These are phyloP conservation scores for Omphalotus guepiniiformis DNA, from an alignment of 768 basidiomycete genomes.

Conservation along the genomic window DNA sequence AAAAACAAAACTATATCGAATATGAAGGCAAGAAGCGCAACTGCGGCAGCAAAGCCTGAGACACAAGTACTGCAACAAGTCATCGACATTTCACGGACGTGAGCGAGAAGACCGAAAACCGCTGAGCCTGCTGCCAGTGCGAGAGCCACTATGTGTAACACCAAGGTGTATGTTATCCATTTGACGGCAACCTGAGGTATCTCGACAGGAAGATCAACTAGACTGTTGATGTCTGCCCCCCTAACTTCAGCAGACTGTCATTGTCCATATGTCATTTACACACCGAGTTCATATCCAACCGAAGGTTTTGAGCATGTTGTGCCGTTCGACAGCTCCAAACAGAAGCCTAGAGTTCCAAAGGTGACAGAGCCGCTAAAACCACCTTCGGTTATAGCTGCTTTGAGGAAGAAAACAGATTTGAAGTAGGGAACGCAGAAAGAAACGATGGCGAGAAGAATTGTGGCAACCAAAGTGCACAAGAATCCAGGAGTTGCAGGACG, in stretches of 20 bases:
- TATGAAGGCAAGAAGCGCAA: conserved; percentile 84
- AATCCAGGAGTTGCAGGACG: conserved; percentile 91
- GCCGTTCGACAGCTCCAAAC: conserved; percentile 49
- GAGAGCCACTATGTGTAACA: conserved; percentile 89
- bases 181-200: conserved; percentile 85
- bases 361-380: conserved; percentile 59
- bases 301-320: conserved; percentile 75
- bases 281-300: conserved; percentile 87
- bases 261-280: no score
- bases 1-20: conserved; percentile 93
- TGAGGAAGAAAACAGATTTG: conserved; percentile 87
- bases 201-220: conserved; percentile 60
- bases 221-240: conserved; percentile 67
- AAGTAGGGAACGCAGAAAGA: conserved; percentile 88
- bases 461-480: conserved; percentile 73
- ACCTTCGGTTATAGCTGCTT: conserved; percentile 52
- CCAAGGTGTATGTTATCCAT: conserved; percentile 92
- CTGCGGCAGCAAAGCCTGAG: conserved; percentile 72
- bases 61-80: conserved; percentile 76
- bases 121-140: conserved; percentile 65
- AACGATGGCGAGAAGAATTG: conserved; percentile 76
- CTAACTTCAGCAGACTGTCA: conserved; percentile 9
- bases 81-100: conserved; percentile 85
- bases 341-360: conserved; percentile 91
- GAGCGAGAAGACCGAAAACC: conserved; percentile 82